phyloP scores from a whole-genome alignment of 257 asterid genomes.

The Anisodus tanguticus region DNA sequence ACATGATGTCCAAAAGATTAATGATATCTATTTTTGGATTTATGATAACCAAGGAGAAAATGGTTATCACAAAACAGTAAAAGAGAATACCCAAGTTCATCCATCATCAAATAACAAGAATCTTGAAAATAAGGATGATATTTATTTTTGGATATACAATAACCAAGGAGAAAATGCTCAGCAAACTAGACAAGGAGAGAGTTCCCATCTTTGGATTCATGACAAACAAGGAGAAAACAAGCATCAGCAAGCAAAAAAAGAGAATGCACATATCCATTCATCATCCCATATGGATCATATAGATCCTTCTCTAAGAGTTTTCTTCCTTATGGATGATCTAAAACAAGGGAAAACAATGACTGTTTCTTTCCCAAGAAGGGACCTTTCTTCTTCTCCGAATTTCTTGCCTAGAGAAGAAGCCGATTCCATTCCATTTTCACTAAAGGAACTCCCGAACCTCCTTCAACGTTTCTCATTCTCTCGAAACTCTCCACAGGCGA shows the following conservation, averaged over 20 bases:
- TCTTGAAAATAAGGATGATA: neutral
- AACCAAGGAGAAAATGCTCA: neutral
- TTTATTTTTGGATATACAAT: neutral
- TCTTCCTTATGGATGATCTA: conserved; percentile 65
- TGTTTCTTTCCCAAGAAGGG: conserved; percentile 60
- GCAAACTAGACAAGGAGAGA: neutral
- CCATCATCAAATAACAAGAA: neutral
- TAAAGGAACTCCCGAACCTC: conserved; percentile 46
- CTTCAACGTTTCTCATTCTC: conserved; percentile 58
- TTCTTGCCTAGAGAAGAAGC: conserved; percentile 60
- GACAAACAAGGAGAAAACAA: neutral
- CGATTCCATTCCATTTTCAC: conserved; percentile 65
- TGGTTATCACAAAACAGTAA: neutral
- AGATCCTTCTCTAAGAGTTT: conserved; percentile 60
- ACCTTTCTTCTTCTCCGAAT: conserved; percentile 41
- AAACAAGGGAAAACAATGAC: conserved; percentile 54
- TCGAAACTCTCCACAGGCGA: conserved; percentile 65
- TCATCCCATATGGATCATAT: conserved; percentile 59
- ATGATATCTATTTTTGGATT: neutral
- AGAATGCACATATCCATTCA: conserved; percentile 46
- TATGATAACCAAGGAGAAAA: conserved; percentile 17
- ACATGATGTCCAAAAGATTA: neutral
- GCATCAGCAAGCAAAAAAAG: neutral
- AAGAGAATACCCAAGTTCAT: neutral
- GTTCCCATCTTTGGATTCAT: neutral